phyloP scores from a whole-genome alignment of 2,329 filamentous ascomycete species.

The Aureobasidium melanogenum region DNA sequence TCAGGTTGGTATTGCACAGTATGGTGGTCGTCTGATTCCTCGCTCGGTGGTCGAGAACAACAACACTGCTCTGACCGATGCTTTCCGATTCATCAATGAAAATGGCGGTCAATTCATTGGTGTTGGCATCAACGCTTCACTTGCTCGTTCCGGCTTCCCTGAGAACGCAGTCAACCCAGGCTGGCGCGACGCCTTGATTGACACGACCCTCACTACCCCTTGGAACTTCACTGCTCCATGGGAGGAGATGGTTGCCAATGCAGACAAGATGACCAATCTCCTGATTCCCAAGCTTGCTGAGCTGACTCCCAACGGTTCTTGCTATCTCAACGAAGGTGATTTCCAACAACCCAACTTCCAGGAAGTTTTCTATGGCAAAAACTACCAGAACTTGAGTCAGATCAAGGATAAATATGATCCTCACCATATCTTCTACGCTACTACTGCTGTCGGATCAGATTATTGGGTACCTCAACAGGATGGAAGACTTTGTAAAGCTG shows the following conservation, averaged over 20 bases:
- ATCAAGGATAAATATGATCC: constrained; percentile 38
- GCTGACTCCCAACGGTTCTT: constrained; percentile 30
- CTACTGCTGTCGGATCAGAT: constrained; percentile 32
- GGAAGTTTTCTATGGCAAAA: constrained; percentile 34
- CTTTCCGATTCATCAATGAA: constrained; percentile 28
- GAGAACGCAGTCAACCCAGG: constrained; percentile 33
- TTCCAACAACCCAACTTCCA: constrained; percentile 34
- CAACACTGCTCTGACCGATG: constrained; percentile 21
- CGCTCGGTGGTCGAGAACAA: constrained; percentile 26
- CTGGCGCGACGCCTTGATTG: constrained; percentile 29
- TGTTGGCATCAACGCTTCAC: constrained; percentile 31
- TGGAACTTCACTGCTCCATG: constrained; percentile 33
- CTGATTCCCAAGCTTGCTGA: constrained; percentile 31
- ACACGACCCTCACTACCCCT: constrained; percentile 13
- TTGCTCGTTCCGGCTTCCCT: constrained; percentile 24
- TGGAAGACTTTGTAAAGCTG: constrained; percentile 17
- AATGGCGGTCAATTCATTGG: constrained; percentile 29
- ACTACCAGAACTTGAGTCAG: constrained; percentile 28
- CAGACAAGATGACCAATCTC: constrained; percentile 31
- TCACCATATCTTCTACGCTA: constrained; percentile 31
- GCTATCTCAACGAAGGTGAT: constrained; percentile 21
- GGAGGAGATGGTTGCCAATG: constrained; percentile 28
- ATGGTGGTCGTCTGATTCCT: constrained; percentile 27
- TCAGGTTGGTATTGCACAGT: constrained; percentile 23
- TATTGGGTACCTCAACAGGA: constrained; percentile 22